These are phyloP conservation scores for Aspergillus hiratsukae DNA, from an alignment of 2,329 filamentous ascomycete genomes.

Conservation along the genomic window DNA sequence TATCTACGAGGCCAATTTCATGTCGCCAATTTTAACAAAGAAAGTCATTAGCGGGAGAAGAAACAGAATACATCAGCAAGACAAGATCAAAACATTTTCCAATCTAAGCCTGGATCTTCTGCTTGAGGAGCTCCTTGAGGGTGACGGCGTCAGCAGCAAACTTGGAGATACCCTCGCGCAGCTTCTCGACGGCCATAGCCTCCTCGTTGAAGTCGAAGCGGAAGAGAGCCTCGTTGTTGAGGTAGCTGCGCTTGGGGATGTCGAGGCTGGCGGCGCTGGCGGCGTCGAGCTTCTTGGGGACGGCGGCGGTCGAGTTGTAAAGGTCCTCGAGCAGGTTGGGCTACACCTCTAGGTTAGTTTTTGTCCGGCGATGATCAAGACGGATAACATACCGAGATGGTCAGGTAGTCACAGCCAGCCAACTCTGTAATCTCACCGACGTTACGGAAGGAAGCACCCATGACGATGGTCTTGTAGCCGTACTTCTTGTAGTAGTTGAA, in stretches of 20 bases:
- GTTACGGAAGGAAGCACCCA: slow-evolving; percentile 98
- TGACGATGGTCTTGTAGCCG: slow-evolving; percentile 98
- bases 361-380: background rate
- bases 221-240: slow-evolving; percentile 84
- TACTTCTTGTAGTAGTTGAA: slow-evolving; percentile 99
- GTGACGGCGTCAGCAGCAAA: slow-evolving; percentile 94
- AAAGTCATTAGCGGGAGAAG: slow-evolving; percentile 10
- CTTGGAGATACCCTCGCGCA: slow-evolving; percentile 98
- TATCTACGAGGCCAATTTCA: slow-evolving; percentile 20
- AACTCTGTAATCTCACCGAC: slow-evolving; percentile 96
- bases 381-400: slow-evolving; percentile 71
- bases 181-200: slow-evolving; percentile 98
- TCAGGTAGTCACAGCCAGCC: slow-evolving; percentile 97
- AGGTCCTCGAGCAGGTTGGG: slow-evolving; percentile 93
- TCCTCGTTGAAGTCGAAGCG: slow-evolving; percentile 99
- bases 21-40: slow-evolving; percentile 21
- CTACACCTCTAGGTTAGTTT: slow-evolving; percentile 41
- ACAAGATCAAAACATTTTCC: background rate
- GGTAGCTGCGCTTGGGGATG: slow-evolving; percentile 85
- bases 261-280: slow-evolving; percentile 61
- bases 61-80: slow-evolving; percentile 3
- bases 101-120: slow-evolving; percentile 64
- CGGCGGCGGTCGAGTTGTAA: slow-evolving; percentile 71
- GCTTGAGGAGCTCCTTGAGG: slow-evolving; percentile 84
- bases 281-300: slow-evolving; percentile 91